Conservation (phyloP, 805 yeast species). For the Saccharomycopsis sp. region DNA sequence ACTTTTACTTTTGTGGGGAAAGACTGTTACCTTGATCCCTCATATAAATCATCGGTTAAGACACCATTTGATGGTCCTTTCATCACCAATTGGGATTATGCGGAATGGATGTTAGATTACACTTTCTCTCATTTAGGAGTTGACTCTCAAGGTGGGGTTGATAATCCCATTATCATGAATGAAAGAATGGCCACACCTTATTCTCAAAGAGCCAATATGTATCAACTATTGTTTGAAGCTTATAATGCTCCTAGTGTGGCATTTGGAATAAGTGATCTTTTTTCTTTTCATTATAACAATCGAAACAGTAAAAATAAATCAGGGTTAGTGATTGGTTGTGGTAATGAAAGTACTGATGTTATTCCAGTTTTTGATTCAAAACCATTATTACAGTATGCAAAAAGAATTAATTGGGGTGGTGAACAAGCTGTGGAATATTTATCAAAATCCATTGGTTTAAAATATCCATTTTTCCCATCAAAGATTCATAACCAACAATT, state of each 20-base stretch:
- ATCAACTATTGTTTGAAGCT: conserved; percentile 77
- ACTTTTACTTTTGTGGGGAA: conserved; percentile 71
- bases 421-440: conserved; percentile 56
- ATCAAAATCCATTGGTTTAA: conserved; percentile 53
- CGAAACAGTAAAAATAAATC: conserved; percentile 24
- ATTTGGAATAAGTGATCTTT: conserved; percentile 76
- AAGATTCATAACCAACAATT: conserved; percentile 55
- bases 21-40: conserved; percentile 64
- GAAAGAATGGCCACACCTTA: conserved; percentile 68
- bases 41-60: conserved; percentile 55
- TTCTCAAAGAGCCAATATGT: conserved; percentile 62
- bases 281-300: conserved; percentile 61
- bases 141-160: conserved; percentile 35
- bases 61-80: conserved; percentile 83
- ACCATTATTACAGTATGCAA: conserved; percentile 56
- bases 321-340: conserved; percentile 77
- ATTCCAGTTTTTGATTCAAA: conserved; percentile 72
- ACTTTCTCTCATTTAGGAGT: conserved; percentile 74
- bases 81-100: conserved; percentile 86
- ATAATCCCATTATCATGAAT: conserved; percentile 72
- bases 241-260: conserved; percentile 66
- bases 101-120: conserved; percentile 77
- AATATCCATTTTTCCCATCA: conserved; percentile 88
- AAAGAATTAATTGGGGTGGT: conserved; percentile 91
- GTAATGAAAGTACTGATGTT: conserved; percentile 71